Percentiles rank a stretch among this genome's conserved stretches.
Conservation (phyloP, 768 basidiomycete species). For the Gloeopeniophorella convolvens region DNA sequence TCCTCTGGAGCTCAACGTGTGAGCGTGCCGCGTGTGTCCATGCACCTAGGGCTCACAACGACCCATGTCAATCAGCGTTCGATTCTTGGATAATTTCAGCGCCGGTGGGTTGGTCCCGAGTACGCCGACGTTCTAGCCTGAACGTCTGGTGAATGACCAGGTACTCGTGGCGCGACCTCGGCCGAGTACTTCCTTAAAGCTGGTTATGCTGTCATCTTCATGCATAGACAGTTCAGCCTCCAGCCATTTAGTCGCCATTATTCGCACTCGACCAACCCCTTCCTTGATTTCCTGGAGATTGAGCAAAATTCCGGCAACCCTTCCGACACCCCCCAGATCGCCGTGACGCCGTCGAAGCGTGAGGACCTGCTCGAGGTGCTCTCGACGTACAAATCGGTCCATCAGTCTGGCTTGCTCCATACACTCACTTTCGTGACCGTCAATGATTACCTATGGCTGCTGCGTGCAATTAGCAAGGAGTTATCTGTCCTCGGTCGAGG, state of each 20-base stretch:
- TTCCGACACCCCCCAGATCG: constrained; percentile 40
- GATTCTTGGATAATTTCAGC: constrained; percentile 98
- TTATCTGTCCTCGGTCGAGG: constrained; percentile 61
- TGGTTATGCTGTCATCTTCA: constrained; percentile 96
- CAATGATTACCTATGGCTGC: constrained; percentile 91
- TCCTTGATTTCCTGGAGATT: constrained; percentile 90
- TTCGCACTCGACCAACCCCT: constrained; percentile 96
- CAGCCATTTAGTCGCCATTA: constrained; percentile 98
- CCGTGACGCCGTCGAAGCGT: constrained; percentile 61
- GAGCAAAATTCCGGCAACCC: constrained; percentile 23
- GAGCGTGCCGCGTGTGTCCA: constrained; percentile 35
- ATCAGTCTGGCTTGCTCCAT: constrained; percentile 65
- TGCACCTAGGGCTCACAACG: constrained; percentile 17
- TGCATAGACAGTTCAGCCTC: constrained; percentile 96
- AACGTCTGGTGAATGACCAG: constrained; percentile 33
- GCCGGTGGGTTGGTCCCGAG: constrained; percentile 53
- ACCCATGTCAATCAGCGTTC: constrained; percentile 57
- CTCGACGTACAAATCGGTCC: constrained; percentile 72
- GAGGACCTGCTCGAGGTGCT: constrained; percentile 65
- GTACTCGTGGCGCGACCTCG: constrained; percentile 94
- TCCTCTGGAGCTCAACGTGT: constrained; percentile 98
- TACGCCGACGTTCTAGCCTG: constrained; percentile 4
- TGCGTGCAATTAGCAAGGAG: constrained; percentile 77
- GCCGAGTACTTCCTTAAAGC: constrained; percentile 96
- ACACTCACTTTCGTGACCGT: constrained; percentile 90